These are phyloP conservation scores for Nicotiana knightiana DNA, from an alignment of 257 asterid genomes.

Conservation along the genomic window DNA sequence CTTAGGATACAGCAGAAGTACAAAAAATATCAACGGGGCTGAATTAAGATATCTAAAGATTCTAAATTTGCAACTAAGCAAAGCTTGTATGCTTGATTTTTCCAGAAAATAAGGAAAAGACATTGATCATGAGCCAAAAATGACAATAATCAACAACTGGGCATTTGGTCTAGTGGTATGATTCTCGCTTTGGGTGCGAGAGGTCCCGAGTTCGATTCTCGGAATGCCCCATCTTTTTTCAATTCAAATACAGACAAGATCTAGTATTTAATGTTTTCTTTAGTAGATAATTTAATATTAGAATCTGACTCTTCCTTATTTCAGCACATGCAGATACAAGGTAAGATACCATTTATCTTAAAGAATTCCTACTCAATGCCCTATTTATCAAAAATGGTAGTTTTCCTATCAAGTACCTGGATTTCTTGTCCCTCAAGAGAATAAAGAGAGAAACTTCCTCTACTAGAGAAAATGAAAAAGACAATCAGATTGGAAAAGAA, in stretches of 20 bases:
- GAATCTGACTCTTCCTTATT: neutral
- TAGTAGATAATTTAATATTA: neutral
- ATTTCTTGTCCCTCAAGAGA: too few relatives aligned
- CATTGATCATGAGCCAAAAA: neutral
- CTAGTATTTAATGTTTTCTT: neutral
- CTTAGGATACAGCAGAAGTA: neutral
- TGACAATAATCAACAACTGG: conserved; percentile 13
- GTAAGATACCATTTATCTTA: neutral
- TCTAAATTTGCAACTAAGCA: neutral
- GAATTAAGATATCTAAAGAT: neutral
- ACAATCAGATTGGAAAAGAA: too few relatives aligned
- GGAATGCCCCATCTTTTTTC: conserved; percentile 7
- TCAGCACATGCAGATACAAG: neutral
- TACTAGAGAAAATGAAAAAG: too few relatives aligned
- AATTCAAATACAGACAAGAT: neutral
- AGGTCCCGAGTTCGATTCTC: conserved; percentile 10
- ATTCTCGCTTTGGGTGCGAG: conserved; percentile 57
- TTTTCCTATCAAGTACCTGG: too few relatives aligned
- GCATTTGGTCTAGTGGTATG: conserved; percentile 87
- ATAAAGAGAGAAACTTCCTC: too few relatives aligned
- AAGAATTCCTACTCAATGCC: neutral
- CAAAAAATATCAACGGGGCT: neutral
- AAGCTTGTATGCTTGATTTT: neutral
- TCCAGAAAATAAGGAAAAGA: neutral
- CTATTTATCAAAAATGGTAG: too few relatives aligned